Evolutionary conservation across 225 moss, liverwort and hornwort species (phyloP).

Genomic region (Thuidium tamariscinum): DNA sequence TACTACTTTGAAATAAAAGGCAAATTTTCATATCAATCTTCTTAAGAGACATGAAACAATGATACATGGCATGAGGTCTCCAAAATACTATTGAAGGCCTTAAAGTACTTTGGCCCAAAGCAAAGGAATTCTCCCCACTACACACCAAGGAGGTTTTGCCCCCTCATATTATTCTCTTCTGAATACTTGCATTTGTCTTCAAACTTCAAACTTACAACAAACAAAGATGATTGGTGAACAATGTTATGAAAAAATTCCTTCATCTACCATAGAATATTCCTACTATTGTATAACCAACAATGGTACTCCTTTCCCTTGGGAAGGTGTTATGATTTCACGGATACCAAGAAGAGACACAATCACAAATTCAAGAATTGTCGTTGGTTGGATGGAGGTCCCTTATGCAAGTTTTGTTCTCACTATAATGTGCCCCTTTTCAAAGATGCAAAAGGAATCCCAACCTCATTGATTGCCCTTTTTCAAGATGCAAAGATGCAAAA

Average conservation of each 20-base stretch:
- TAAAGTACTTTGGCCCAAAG: background rate
- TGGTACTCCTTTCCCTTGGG: rapidly evolving
- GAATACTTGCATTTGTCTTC: rapidly evolving
- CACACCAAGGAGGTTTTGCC: rapidly evolving
- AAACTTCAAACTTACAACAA: background rate
- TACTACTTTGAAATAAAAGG: background rate
- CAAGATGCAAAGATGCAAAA: too few species aligned
- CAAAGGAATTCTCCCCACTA: rapidly evolving
- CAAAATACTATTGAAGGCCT: rapidly evolving
- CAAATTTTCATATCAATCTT: background rate
- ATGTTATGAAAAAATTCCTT: background rate
- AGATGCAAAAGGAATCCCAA: background rate
- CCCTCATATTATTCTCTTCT: background rate
- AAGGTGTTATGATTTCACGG: rapidly evolving
- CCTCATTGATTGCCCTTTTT: too few species aligned
- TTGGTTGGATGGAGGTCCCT: background rate
- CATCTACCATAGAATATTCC: rapidly evolving
- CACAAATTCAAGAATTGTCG: background rate
- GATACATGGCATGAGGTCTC: background rate
- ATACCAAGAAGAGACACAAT: background rate
- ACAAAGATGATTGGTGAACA: rapidly evolving
- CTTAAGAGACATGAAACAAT: too few species aligned
- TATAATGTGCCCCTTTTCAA: rapidly evolving
- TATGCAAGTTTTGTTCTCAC: background rate
- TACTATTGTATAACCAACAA: background rate